Percentiles rank a stretch among this genome's conserved stretches.
Evolutionary conservation across 2,329 filamentous ascomycete genomes (phyloP).

Genomic region (Verticillium longisporum): DNA sequence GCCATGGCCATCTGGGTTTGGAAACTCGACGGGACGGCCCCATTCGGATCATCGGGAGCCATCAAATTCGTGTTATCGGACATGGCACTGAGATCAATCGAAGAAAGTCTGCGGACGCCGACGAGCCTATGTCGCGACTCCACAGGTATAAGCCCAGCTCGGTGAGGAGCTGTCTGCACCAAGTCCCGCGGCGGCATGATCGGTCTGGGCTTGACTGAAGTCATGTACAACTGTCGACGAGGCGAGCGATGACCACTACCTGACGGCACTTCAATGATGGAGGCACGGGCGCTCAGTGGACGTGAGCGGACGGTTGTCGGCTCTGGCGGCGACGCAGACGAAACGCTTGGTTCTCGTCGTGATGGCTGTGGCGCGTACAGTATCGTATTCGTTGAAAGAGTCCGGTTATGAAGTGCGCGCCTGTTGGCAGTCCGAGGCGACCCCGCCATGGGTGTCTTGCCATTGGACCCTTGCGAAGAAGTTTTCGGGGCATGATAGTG

Average conservation of each 20-base stretch:
- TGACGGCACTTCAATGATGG: slow-evolving; percentile 27
- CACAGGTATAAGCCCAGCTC: slow-evolving; percentile 45
- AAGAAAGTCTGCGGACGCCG: slow-evolving; percentile 43
- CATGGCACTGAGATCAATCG: slow-evolving; percentile 65
- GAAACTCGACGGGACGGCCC: slow-evolving; percentile 66
- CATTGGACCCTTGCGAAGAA: slow-evolving; percentile 18
- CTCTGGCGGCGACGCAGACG: slow-evolving; percentile 32
- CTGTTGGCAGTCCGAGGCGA: slow-evolving; percentile 26
- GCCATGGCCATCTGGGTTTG: slow-evolving; percentile 75
- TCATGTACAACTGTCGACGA: slow-evolving; percentile 32
- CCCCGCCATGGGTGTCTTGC: slow-evolving; percentile 14
- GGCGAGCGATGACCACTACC: slow-evolving; percentile 37
- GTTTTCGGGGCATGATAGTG: slow-evolving; percentile 14
- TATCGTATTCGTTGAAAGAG: slow-evolving; percentile 75
- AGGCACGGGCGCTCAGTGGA: slow-evolving; percentile 14
- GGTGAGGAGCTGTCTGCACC: slow-evolving; percentile 49
- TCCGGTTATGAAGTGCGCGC: slow-evolving; percentile 56
- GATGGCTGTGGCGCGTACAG: slow-evolving; percentile 65
- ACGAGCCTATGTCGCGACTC: slow-evolving; percentile 35
- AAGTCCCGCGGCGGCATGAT: slow-evolving; percentile 44
- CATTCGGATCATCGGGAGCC: slow-evolving; percentile 53
- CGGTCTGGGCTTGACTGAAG: slow-evolving; percentile 49
- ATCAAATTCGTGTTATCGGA: slow-evolving; percentile 61
- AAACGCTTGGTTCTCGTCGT: slow-evolving; percentile 28
- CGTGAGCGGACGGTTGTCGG: slow-evolving; percentile 18